Evolutionary conservation across 345 rosid genomes (phyloP).

Genomic region (Murraya paniculata): DNA sequence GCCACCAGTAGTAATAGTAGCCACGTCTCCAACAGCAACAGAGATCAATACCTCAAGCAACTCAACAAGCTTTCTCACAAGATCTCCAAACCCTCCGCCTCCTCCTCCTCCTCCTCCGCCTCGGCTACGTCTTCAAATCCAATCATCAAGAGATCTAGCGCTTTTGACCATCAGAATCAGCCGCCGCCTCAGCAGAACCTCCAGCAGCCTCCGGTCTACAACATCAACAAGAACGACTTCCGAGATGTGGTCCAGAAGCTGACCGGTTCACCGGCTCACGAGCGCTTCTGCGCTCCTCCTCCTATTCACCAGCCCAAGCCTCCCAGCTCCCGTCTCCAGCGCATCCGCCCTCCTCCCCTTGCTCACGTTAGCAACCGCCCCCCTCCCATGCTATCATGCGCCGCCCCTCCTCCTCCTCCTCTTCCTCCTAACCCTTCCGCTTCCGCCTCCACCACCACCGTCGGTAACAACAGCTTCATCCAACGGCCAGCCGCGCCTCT

Average conservation of each 20-base stretch:
- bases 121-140: constrained; percentile 10
- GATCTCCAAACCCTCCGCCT: constrained; percentile 48
- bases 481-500: constrained; percentile 47
- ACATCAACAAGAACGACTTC: constrained; percentile 90
- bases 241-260: constrained; percentile 92
- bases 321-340: constrained; percentile 79
- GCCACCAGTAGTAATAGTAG: constrained; percentile 25
- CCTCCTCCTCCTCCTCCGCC: too few species aligned
- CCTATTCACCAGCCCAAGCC: constrained; percentile 71
- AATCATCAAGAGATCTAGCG: constrained; percentile 29
- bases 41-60: constrained; percentile 54
- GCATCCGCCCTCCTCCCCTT: constrained; percentile 93
- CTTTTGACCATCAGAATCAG: constrained; percentile 32
- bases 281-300: constrained; percentile 68
- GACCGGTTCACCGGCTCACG: constrained; percentile 89
- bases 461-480: constrained; percentile 21
- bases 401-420: constrained; percentile 12
- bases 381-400: constrained; percentile 42
- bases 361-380: constrained; percentile 72
- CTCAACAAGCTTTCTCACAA: constrained; percentile 85
- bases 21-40: constrained; percentile 11
- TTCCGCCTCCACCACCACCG: constrained; percentile 1
- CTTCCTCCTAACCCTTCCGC: constrained; percentile 3
- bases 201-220: constrained; percentile 86
- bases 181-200: constrained; percentile 38